phyloP scores from a whole-genome alignment of 2,329 filamentous ascomycete genomes.

The Sporothrix mexicana region DNA sequence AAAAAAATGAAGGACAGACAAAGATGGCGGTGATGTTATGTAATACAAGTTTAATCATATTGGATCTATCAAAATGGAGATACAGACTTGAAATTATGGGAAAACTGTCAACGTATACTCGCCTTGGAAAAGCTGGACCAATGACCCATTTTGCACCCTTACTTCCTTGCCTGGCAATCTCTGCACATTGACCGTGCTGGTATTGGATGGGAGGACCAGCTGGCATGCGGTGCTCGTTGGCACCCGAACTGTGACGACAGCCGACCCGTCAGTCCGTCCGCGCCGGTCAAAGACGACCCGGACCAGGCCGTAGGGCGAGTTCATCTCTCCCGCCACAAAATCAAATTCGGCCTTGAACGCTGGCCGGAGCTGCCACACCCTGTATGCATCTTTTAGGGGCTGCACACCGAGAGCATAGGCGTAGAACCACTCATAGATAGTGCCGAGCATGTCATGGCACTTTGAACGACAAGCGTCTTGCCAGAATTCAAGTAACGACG shows the following conservation, averaged over 20 bases:
- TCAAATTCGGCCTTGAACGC: neutral
- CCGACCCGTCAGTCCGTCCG: neutral
- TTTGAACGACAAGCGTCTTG: neutral
- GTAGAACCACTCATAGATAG: constrained; percentile 2
- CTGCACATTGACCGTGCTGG: neutral
- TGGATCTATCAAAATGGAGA: neutral
- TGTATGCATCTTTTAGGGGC: neutral
- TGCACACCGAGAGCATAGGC: neutral
- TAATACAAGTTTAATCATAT: neutral
- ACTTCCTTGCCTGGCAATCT: neutral
- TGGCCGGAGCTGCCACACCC: neutral
- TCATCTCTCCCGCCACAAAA: neutral
- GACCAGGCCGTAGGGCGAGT: neutral
- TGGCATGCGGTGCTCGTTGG: neutral
- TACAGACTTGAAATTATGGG: too few species aligned
- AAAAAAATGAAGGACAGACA: neutral
- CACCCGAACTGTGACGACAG: neutral
- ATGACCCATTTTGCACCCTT: neutral
- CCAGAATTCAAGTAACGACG: neutral
- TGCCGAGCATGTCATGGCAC: neutral
- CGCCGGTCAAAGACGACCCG: neutral
- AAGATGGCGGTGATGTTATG: neutral
- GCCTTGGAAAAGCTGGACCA: neutral
- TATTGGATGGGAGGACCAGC: neutral
- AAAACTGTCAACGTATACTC: neutral